Conservation (phyloP, 768 basidiomycete species). For the Lactifluus volemus region DNA sequence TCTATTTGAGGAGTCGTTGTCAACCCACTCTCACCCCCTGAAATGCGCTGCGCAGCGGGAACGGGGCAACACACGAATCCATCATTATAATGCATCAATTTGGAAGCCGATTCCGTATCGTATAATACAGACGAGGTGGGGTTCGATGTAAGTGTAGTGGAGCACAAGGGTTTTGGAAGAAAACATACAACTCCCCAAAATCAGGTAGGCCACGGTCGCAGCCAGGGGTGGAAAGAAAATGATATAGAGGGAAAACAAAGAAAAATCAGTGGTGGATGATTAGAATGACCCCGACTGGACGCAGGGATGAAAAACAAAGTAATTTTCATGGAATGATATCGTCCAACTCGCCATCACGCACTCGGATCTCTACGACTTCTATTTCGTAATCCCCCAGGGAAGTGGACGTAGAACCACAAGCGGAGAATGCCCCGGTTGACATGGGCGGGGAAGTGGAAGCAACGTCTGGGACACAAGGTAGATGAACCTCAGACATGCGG, state of each 20-base stretch:
- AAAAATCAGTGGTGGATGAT: neutral
- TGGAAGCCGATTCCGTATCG: neutral
- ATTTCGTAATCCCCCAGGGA: constrained; percentile 71
- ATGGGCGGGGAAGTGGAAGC: constrained; percentile 78
- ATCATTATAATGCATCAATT: too few species aligned
- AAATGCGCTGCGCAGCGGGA: too few species aligned
- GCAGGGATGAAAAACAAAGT: neutral
- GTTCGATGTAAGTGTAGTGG: constrained; percentile 8
- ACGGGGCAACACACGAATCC: too few species aligned
- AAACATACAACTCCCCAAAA: neutral
- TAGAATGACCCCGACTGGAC: neutral
- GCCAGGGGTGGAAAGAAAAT: neutral
- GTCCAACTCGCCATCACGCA: constrained; percentile 68
- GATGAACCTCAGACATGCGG: neutral
- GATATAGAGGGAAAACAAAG: neutral
- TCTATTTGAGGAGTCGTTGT: too few species aligned
- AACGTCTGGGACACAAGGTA: constrained; percentile 42
- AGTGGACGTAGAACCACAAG: constrained; percentile 47
- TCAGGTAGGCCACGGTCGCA: neutral
- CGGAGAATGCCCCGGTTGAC: constrained; percentile 54
- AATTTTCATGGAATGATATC: constrained; percentile 55
- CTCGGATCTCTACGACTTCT: constrained; percentile 82
- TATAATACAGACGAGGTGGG: constrained; percentile 10
- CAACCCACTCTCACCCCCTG: too few species aligned
- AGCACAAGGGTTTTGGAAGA: neutral